These are phyloP conservation scores for Neurospora sp. DNA, from an alignment of 2,329 filamentous ascomycete species.

Conservation along the genomic window DNA sequence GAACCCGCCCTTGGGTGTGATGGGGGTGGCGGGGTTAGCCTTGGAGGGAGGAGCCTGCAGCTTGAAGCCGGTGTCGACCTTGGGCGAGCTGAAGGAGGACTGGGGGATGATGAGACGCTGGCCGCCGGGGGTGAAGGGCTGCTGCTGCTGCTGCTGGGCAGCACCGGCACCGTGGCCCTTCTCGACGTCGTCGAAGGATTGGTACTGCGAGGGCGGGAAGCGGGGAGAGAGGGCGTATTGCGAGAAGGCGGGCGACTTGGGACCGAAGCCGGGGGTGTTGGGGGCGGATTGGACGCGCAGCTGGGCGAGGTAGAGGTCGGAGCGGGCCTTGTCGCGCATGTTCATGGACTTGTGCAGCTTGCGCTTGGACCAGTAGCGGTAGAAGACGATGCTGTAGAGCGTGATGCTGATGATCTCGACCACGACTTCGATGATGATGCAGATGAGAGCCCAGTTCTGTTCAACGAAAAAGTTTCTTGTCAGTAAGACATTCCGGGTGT, in stretches of 20 bases:
- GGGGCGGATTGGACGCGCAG: slow-evolving; percentile 79
- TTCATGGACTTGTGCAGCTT: slow-evolving; percentile 96
- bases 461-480: background rate
- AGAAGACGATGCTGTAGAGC: slow-evolving; percentile 92
- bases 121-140: slow-evolving; percentile 42
- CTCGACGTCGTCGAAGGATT: slow-evolving; percentile 29
- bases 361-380: slow-evolving; percentile 94
- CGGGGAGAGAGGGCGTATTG: slow-evolving; percentile 49
- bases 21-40: slow-evolving; percentile 68
- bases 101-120: slow-evolving; percentile 49
- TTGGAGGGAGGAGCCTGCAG: slow-evolving; percentile 77
- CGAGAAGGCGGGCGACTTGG: slow-evolving; percentile 51
- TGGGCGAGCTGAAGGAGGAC: slow-evolving; percentile 47
- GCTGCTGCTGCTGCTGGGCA: slow-evolving; percentile 16
- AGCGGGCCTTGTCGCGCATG: slow-evolving; percentile 83
- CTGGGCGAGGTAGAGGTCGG: slow-evolving; percentile 87
- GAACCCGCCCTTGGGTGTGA: slow-evolving; percentile 46
- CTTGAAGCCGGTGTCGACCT: slow-evolving; percentile 54
- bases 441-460: slow-evolving; percentile 91
- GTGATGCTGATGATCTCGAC: slow-evolving; percentile 84
- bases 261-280: slow-evolving; percentile 83
- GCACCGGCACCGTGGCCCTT: slow-evolving; percentile 14
- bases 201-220: slow-evolving; percentile 49
- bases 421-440: slow-evolving; percentile 93
- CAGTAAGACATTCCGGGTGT: slow-evolving; percentile 10